phyloP scores from a whole-genome alignment of 192 early-diverging fungal species.

The Podila verticillata region DNA sequence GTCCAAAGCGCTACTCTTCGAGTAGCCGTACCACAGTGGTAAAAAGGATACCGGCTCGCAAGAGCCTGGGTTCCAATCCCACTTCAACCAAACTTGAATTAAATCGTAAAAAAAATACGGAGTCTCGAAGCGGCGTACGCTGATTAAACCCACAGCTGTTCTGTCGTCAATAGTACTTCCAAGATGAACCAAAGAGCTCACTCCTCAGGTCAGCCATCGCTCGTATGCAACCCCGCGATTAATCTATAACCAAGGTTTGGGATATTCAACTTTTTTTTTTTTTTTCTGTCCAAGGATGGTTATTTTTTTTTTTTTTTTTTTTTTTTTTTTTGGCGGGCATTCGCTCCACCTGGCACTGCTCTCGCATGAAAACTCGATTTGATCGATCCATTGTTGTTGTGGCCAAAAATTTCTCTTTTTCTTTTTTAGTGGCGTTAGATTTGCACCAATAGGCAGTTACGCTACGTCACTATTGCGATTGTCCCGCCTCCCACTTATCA shows the following conservation, averaged over 20 bases:
- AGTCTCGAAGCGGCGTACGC: slow-evolving; percentile 50
- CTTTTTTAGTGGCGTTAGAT: no score
- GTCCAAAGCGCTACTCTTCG: background rate
- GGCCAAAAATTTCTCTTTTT: no score
- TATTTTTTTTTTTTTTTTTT: background rate
- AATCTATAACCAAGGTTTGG: slow-evolving; percentile 46
- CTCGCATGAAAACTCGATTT: no score
- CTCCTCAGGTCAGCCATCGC: slow-evolving; percentile 49
- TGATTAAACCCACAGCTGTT: slow-evolving; percentile 48
- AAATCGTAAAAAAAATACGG: slow-evolving; percentile 24
- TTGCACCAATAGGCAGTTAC: no score
- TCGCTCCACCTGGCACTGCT: background rate
- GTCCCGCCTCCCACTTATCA: background rate
- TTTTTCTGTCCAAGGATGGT: no score
- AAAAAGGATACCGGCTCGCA: background rate
- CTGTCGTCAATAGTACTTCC: slow-evolving; percentile 53
- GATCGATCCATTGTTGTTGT: no score
- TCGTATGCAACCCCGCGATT: slow-evolving; percentile 49
- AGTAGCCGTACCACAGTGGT: slow-evolving; percentile 1
- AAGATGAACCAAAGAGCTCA: slow-evolving; percentile 42
- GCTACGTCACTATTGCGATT: background rate
- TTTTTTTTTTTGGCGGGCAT: background rate
- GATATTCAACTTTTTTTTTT: slow-evolving; percentile 21
- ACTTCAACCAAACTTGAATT: background rate
- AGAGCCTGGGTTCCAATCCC: slow-evolving; percentile 14